Base-by-base conservation (phyloP, 2,329 filamentous ascomycete species). In the Penicillium sclerotigenum region DNA sequence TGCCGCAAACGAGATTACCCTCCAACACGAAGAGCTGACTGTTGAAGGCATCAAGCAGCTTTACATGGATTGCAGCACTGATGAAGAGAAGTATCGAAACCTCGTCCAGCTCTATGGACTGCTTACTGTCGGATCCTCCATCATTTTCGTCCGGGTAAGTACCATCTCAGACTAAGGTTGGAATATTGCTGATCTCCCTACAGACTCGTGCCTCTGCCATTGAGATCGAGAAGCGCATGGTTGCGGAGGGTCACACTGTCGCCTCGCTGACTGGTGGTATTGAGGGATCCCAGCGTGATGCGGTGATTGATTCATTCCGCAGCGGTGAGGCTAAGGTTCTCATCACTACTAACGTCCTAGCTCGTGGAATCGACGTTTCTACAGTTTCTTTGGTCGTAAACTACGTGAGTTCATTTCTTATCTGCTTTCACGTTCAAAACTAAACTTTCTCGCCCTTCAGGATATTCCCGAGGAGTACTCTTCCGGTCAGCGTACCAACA, bases 331-430 rank as follows among this genome's bases (percentile, higher is more conserved):
- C 91, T 68, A 99, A 99, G 79, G 94, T 99, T 9, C 87, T 99
- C 59, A 97, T 99, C 70, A 95, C 94, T 1, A 99, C 94, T 65
- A 99, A 99, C 70, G 92, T 99, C 36, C 83, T 99, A 56, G 90
- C 94, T 9, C 91, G 94, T 70, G 94, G 94, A 71, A 97, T 99
- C 68, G 94, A 99, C 70, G 79, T 97, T 71, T 75, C 95, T 77
- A 87, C 87, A 28, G 94, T 99, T 14, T 96, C 91, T 10, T 94
- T 99, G 87, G 94, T 99, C 52, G 91, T 99, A 80, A 99, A 99
- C 80, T 99, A 99, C 76, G 82, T 83, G 75, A 61, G 78, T 71
- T 18, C 4, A n/a, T 24, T 20, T 5, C 13, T 5, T 13, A 18
- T 5, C 29, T 28, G n/a, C 18, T 26, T 26, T 28, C 26, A 20